Base-by-base conservation (phyloP, 2,329 filamentous ascomycete species). In the Capronia coronata region DNA sequence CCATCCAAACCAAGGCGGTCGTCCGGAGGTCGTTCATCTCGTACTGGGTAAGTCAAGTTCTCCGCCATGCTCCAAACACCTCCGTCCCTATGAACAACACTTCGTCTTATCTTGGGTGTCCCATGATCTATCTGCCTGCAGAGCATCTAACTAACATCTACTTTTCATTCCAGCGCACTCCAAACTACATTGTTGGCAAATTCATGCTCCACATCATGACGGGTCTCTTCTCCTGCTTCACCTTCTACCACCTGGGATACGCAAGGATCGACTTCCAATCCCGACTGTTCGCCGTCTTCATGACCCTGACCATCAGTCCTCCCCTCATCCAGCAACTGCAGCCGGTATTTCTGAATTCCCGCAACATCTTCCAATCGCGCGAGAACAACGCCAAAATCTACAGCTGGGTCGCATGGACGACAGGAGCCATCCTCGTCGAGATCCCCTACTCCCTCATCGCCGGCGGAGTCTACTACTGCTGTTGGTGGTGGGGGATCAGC, bases 311-410 rank as follows among this genome's bases (percentile, higher is more conserved):
- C 5, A 86, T 93, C 56, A 77, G 78, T 1, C 84, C 84, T 0
- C 83, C 84, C 0, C 70, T 90, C 1, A 86, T 90, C 50, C 83
- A 89, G 60, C 85, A 90, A 59, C 72, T 90, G 0, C 84, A 90
- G 61, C 86, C 86, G 0, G 77, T 79, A 3, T 89, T 84, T 63
- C 69, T 88, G 44, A 71, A 77, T 51, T 77, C 80, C 38, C 75
- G 84, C 2, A 73, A 77, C 25, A 73, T 91, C 21, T 93, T 86
- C 68, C 71, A 84, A 63, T 79, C 76, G 1, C 77, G 87, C 3
- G 87, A 93, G 64, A 77, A 81, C 42, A 86, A 79, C n/a, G 79
- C 83, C 13, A 88, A 88, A 64, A 87, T 88, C 21, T 93, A 91
- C 67, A 82, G 79, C 1, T 89, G 86, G 85, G 67, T 77, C 11